Base-by-base conservation (phyloP, 176 grass and related monocot species). In the Lolium multiflorum region DNA sequence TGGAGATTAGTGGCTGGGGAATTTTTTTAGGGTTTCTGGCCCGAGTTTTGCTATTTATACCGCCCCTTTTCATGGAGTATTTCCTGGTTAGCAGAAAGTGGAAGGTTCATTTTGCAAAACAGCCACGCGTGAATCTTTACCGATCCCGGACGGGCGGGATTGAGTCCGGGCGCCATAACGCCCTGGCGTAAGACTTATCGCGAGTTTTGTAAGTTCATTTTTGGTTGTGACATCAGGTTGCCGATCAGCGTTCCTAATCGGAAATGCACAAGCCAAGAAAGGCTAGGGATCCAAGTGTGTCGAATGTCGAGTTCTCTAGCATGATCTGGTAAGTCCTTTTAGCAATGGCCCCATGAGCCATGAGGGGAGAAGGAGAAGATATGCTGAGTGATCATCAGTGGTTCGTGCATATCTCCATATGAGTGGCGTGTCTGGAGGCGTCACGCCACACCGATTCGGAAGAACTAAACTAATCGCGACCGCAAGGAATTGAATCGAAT, bases 361-460 rank as follows among this genome's bases (percentile, higher is more conserved):
- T 35, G 31, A 35, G 31, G 31, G 31, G 31, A 35, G 31, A 35
- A 35, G 41, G 9, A 47, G 46, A 47, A 47, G 46, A 47, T 47
- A 47, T 41, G 10, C 38, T 47, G 22, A n/a, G 37, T 6, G 9
- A 12, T 79, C 37, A n/a, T 6, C 39, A 22, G 11, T 28, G 64
- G 21, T 51, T 86, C 11, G 13, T 35, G 76, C 37, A n/a, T 71
- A 28, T 35, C 28, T 49, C 55, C 87, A 76, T 48, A 54, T 4
- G 50, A 14, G 43, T 31, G 52, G 55, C 11, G 78, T 43, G 57
- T 85, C 76, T 43, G 39, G 67, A 84, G 81, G 81, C 46, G 72
- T 87, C 72, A 52, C 38, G 70, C 25, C 39, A 39, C 56, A 28
- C 35, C 25, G 17, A 24, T 81, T 79, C 51, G 47, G 75, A 54